A percentile compares a stretch with the other conserved stretches of the same genome.
phyloP scores from a whole-genome alignment of 2,329 filamentous ascomycete genomes.

The Albifimbria verrucaria region DNA sequence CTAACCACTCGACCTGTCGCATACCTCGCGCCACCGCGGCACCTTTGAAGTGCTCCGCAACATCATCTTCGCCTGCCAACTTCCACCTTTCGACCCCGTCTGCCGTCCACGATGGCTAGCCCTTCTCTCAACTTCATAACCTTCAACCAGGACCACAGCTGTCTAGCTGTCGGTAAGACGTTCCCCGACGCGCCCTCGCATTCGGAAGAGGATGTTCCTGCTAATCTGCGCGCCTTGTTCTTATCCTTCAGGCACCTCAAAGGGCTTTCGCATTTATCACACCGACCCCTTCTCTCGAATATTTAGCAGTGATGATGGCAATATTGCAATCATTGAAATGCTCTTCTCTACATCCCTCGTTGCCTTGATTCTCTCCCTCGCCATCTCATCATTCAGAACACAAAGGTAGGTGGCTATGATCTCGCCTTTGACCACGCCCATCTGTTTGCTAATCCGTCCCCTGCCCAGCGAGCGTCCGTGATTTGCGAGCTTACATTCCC shows the following conservation, averaged over 20 bases:
- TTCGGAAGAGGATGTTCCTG: neutral
- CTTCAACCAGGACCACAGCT: slow-evolving; percentile 98
- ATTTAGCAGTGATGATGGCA: slow-evolving; percentile 90
- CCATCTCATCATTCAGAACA: slow-evolving; percentile 94
- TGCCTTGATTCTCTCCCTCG: slow-evolving; percentile 85
- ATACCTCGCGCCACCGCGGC: no score
- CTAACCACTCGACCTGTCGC: no score
- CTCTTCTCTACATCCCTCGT: slow-evolving; percentile 97
- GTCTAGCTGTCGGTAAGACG: slow-evolving; percentile 82
- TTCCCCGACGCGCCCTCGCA: slow-evolving; percentile 5
- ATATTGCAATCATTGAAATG: slow-evolving; percentile 97
- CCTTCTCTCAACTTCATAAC: slow-evolving; percentile 94
- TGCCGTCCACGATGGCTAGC: slow-evolving; percentile 51
- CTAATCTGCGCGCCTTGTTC: no score
- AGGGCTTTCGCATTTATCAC: slow-evolving; percentile 93
- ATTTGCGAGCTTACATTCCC: slow-evolving; percentile 99
- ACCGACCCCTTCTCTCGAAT: slow-evolving; percentile 95
- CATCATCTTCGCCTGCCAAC: no score
- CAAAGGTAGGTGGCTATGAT: slow-evolving; percentile 70
- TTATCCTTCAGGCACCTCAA: slow-evolving; percentile 87
- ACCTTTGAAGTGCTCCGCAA: no score
- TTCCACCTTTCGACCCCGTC: slow-evolving; percentile 1
- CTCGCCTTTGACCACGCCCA: no score
- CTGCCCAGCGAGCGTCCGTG: slow-evolving; percentile 61
- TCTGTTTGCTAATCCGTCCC: slow-evolving; percentile 13